Evolutionary conservation across 768 basidiomycete species (phyloP), one percentile per base, ranked within the genome.

Genomic region (Rhodotorula babjevae): DNA sequence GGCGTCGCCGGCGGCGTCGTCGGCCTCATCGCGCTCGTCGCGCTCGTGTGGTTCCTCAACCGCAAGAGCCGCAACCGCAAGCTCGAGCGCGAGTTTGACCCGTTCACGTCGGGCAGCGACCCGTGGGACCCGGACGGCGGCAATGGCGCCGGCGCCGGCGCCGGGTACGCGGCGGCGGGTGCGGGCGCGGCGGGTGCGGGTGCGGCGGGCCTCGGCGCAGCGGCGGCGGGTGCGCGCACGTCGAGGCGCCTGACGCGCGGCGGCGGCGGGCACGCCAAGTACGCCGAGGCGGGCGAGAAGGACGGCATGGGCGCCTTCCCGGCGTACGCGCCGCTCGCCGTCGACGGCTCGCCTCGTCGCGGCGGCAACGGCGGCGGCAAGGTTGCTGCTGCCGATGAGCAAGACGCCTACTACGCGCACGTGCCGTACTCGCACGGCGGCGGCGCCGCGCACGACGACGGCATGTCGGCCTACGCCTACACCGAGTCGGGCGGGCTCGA

Each of bases 401-500:
- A 71, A 49, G 70, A 71, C 65, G 70, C 70, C 1, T 71, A 71
- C 49, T 71, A 71, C 40, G 65, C 65, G 2, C 56, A 71, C 31
- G 42, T 66, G 27, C 46, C 64, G 44, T 29, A 56, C 15, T 1
- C 18, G 29, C 46, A 64, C 40, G 33, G 10, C 21, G 33, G 10
- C 21, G 29, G 53, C 36, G 36, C 55, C 33, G 29, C n/a, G 44
- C 46, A 31, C 44, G 7, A 47, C 15, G 29, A 61, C 44, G 60
- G 36, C 18, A n/a, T 18, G 58, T 25, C 40, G 6, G 42, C 36
- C 18, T n/a, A 46, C 7, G 27, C 42, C 3, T 44, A 27, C 15
- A 63, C 29, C 1, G 33, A 23, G 14, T 50, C 29, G 33, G 16
- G 12, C 25, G 36, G 33, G 42, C 21, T 36, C 3, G 23, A 63